These are phyloP conservation scores for Syzygium malaccense DNA, from an alignment of 441 rosid genomes.

Conservation along the genomic window DNA sequence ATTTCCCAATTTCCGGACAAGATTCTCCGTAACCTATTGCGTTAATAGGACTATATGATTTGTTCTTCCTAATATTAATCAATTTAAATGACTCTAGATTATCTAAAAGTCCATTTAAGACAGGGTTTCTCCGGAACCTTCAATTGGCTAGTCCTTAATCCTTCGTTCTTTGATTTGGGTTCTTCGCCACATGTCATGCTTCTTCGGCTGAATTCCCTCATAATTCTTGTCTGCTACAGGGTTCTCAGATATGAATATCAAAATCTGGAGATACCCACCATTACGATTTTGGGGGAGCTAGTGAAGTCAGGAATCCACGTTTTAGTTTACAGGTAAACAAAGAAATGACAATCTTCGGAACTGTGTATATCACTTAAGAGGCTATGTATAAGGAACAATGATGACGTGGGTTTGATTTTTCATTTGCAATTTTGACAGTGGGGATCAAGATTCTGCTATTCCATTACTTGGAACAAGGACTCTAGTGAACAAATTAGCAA, in stretches of 20 bases:
- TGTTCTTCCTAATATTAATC: neutral
- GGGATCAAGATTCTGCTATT: slow-evolving; percentile 43
- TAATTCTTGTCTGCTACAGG: slow-evolving; percentile 2
- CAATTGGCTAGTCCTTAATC: neutral
- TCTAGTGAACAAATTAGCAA: slow-evolving; percentile 28
- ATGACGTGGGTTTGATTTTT: neutral
- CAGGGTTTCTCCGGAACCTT: neutral
- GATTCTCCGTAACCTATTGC: neutral
- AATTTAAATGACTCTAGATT: neutral
- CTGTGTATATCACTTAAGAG: neutral
- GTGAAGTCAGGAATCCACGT: slow-evolving; percentile 32
- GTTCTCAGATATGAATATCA: slow-evolving; percentile 18
- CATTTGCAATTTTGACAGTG: slow-evolving; percentile 14
- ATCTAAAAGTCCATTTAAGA: neutral
- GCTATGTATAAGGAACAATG: neutral
- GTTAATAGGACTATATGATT: neutral
- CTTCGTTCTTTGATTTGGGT: neutral
- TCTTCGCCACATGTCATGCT: neutral
- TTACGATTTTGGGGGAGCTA: slow-evolving; percentile 24
- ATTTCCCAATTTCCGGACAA: neutral
- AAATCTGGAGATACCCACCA: slow-evolving; percentile 29
- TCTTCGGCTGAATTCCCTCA: neutral
- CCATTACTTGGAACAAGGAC: slow-evolving; percentile 32
- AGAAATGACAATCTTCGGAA: neutral
- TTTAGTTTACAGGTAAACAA: slow-evolving; percentile 37